A percentile compares a stretch with the other conserved stretches of the same genome.
These are phyloP conservation scores for Heliosperma pusillum DNA, from an alignment of 148 eudicot genomes.

Conservation along the genomic window DNA sequence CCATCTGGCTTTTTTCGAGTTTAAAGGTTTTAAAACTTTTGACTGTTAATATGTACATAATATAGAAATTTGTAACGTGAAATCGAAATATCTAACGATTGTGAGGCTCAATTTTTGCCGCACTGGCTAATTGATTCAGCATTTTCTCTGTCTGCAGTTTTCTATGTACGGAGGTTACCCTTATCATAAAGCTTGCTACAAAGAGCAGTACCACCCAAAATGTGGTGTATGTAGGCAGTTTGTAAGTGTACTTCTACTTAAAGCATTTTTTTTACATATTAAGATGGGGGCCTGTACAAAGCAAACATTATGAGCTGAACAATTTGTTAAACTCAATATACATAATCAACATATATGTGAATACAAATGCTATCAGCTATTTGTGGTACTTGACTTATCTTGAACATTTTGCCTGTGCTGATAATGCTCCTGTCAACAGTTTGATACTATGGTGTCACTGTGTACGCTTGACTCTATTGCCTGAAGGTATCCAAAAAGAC, in stretches of 20 bases:
- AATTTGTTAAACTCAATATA: background rate
- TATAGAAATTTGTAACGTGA: background rate
- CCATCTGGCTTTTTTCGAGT: background rate
- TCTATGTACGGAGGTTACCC: constrained; percentile 78
- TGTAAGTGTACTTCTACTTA: constrained; percentile 44
- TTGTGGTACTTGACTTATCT: background rate
- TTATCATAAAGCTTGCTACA: constrained; percentile 83
- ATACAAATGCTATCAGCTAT: background rate
- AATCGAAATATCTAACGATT: background rate
- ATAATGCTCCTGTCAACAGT: background rate
- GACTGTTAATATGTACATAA: background rate
- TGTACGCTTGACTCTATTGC: constrained; percentile 2
- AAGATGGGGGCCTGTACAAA: background rate
- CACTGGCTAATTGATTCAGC: constrained; percentile 4
- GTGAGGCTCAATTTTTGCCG: constrained; percentile 10
- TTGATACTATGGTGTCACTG: background rate
- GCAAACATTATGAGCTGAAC: background rate
- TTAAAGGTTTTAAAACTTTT: background rate
- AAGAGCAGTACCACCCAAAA: constrained; percentile 81
- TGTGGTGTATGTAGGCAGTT: constrained; percentile 85
- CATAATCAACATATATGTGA: background rate
- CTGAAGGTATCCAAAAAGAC: background rate
- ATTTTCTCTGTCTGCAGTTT: constrained; percentile 41
- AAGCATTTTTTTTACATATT: background rate
- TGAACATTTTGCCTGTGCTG: background rate